Evolutionary conservation across 2,329 filamentous ascomycete species (phyloP).

Genomic region (Hypocrella siamensis): DNA sequence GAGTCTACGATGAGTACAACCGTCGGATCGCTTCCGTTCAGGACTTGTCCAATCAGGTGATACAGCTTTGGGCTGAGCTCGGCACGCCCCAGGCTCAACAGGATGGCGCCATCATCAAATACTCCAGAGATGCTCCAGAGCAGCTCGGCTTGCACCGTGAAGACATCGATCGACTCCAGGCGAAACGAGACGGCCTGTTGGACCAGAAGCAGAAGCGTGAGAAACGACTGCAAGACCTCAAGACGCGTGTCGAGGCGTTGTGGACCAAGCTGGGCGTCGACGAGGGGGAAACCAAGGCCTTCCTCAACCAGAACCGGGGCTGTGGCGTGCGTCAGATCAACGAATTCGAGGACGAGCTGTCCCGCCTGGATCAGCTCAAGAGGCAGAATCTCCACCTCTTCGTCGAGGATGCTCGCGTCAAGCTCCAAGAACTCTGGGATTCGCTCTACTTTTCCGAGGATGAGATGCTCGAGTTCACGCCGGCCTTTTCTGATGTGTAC

Average conservation of each 20-base stretch:
- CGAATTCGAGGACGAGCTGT: slow-evolving; percentile 85
- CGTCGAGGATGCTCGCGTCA: slow-evolving; percentile 82
- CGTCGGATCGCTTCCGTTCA: slow-evolving; percentile 65
- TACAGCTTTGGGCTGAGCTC: slow-evolving; percentile 89
- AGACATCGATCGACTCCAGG: slow-evolving; percentile 57
- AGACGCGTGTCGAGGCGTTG: slow-evolving; percentile 60
- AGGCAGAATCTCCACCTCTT: slow-evolving; percentile 89
- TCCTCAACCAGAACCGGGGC: slow-evolving; percentile 75
- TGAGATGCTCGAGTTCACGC: slow-evolving; percentile 96
- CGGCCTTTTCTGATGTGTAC: slow-evolving; percentile 92
- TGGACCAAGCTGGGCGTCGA: slow-evolving; percentile 84
- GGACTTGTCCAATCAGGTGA: slow-evolving; percentile 64
- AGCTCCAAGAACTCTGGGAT: slow-evolving; percentile 92
- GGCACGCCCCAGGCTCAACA: slow-evolving; percentile 90
- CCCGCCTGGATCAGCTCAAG: slow-evolving; percentile 80
- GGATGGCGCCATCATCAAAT: slow-evolving; percentile 72
- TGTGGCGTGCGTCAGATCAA: slow-evolving; percentile 87
- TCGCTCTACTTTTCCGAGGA: slow-evolving; percentile 88
- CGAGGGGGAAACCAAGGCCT: slow-evolving; percentile 66
- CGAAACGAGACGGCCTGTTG: slow-evolving; percentile 64
- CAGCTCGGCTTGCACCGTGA: slow-evolving; percentile 85
- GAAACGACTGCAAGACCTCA: slow-evolving; percentile 60
- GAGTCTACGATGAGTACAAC: slow-evolving; percentile 93
- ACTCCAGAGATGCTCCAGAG: slow-evolving; percentile 80
- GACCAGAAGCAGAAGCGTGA: slow-evolving; percentile 84